Conservation (phyloP, 2,329 filamentous ascomycete species). For the Aspergillus novofumigatus region DNA sequence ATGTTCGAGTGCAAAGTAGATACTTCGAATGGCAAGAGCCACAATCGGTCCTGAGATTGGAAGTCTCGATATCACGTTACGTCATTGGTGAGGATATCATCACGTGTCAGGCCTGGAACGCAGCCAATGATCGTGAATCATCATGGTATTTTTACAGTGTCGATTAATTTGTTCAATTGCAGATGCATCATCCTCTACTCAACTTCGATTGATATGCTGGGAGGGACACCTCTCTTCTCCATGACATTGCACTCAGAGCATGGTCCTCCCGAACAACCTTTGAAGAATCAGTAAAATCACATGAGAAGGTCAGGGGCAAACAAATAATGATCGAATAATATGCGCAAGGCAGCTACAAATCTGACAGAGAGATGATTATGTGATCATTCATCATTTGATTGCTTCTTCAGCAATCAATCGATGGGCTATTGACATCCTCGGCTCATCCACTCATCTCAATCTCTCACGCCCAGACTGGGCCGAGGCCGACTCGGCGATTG, state of each 20-base stretch:
- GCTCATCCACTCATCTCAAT: background rate
- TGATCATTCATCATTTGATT: background rate
- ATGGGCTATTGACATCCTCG: background rate
- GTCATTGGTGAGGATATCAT: background rate
- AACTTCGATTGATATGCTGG: background rate
- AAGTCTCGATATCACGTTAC: background rate
- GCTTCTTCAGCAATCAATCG: background rate
- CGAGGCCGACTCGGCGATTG: background rate
- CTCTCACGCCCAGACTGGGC: background rate
- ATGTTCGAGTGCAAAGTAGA: background rate
- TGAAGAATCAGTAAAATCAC: background rate
- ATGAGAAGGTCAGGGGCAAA: background rate
- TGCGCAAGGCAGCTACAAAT: background rate
- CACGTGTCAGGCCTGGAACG: slow-evolving; percentile 1
- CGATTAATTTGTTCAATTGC: background rate
- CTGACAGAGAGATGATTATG: background rate
- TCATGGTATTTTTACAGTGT: background rate
- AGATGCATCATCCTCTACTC: background rate
- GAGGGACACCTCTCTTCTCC: background rate
- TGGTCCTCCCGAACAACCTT: background rate
- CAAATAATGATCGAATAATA: background rate
- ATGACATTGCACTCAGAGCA: background rate
- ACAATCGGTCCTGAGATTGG: background rate
- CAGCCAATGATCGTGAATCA: background rate
- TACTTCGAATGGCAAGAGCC: background rate